Evolutionary conservation across 305 asterid genomes (phyloP).

Genomic region (Coffea humblotiana): DNA sequence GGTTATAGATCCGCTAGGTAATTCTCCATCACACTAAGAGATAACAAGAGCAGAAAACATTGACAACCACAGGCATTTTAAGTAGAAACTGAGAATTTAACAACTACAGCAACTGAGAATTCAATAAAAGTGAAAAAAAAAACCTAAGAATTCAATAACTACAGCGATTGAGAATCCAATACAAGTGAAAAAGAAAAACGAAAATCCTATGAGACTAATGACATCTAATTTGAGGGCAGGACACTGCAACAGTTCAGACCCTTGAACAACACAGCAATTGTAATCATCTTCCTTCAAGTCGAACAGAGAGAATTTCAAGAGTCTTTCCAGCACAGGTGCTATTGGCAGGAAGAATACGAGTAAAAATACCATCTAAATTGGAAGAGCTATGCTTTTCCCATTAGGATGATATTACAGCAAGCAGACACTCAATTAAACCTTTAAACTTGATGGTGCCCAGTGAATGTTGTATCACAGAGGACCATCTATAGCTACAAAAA

Average conservation of each 20-base stretch:
- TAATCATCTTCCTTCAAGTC: neutral
- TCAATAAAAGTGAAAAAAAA: neutral
- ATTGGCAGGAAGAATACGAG: neutral
- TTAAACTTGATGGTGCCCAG: neutral
- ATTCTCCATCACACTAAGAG: neutral
- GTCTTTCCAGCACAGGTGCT: neutral
- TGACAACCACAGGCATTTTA: neutral
- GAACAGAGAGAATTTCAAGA: neutral
- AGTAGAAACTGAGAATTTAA: neutral
- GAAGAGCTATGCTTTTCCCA: neutral
- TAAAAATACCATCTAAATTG: neutral
- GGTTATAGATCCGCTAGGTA: neutral
- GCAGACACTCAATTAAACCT: neutral
- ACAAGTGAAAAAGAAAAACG: neutral
- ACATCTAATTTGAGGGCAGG: neutral
- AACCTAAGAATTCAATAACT: neutral
- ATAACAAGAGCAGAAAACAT: neutral
- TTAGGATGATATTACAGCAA: neutral
- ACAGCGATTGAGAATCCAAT: neutral
- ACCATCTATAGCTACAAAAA: constrained; percentile 2
- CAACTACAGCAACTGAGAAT: neutral
- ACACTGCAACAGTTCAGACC: neutral
- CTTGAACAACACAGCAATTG: neutral
- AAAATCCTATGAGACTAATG: neutral
- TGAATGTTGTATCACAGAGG: neutral